Evolutionary conservation across 2,329 filamentous ascomycete genomes (phyloP).

Genomic region (Aspergillus pseudonomiae): DNA sequence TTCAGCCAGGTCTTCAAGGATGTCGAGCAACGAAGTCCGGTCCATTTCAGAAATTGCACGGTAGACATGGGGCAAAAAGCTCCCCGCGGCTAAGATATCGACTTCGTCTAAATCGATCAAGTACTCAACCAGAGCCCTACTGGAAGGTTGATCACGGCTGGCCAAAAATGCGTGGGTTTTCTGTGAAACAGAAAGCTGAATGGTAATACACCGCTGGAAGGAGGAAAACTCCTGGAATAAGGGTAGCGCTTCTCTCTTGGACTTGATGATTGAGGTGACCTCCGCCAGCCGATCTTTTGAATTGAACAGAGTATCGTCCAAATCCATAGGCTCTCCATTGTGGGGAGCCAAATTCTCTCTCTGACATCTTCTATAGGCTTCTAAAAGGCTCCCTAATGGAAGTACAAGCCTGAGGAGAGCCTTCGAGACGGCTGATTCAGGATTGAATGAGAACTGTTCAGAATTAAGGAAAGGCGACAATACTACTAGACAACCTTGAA

Average conservation of each 20-base stretch:
- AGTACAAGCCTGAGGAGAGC: slow-evolving; percentile 30
- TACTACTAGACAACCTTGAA: slow-evolving; percentile 36
- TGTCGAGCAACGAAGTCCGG: slow-evolving; percentile 41
- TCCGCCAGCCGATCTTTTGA: slow-evolving; percentile 26
- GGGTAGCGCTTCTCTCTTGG: slow-evolving; percentile 36
- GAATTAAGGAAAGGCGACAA: slow-evolving; percentile 37
- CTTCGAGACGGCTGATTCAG: slow-evolving; percentile 23
- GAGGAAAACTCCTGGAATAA: slow-evolving; percentile 36
- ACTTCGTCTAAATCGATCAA: slow-evolving; percentile 39
- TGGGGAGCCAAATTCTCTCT: slow-evolving; percentile 15
- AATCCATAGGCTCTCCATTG: slow-evolving; percentile 45
- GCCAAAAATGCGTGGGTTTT: slow-evolving; percentile 16
- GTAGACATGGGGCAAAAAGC: slow-evolving; percentile 36
- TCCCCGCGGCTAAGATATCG: slow-evolving; percentile 42
- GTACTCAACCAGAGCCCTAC: slow-evolving; percentile 35
- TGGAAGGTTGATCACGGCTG: neutral
- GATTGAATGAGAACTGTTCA: slow-evolving; percentile 20
- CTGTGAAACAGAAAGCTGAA: slow-evolving; percentile 38
- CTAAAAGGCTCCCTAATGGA: slow-evolving; percentile 36
- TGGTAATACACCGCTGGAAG: slow-evolving; percentile 41
- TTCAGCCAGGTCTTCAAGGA: slow-evolving; percentile 54
- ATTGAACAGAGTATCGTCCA: slow-evolving; percentile 42
- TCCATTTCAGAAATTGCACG: slow-evolving; percentile 31
- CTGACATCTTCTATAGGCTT: slow-evolving; percentile 29
- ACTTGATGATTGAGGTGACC: slow-evolving; percentile 28